These are phyloP conservation scores for Colletotrichum gigasporum DNA, from an alignment of 2,329 filamentous ascomycete genomes.

Conservation along the genomic window DNA sequence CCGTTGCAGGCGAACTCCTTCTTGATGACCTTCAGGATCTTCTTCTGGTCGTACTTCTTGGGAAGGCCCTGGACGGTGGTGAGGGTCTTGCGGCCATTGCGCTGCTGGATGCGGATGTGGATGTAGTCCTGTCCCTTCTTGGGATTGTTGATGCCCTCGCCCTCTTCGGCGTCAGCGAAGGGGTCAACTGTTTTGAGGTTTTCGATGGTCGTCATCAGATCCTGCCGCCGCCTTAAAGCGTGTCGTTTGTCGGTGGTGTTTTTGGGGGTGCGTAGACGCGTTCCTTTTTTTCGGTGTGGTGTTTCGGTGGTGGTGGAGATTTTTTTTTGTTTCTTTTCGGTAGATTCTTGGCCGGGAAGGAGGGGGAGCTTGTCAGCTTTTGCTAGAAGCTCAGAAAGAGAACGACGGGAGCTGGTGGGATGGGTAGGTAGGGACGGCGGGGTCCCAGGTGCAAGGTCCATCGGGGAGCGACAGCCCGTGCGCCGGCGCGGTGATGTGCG, in stretches of 20 bases:
- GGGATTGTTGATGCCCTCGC: slow-evolving; percentile 29
- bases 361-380: neutral
- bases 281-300: neutral
- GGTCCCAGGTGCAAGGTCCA: slow-evolving; percentile 20
- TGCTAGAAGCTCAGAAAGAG: slow-evolving; percentile 14
- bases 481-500: neutral
- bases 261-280: neutral
- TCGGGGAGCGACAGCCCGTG: slow-evolving; percentile 9
- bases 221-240: slow-evolving; percentile 15
- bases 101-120: slow-evolving; percentile 35
- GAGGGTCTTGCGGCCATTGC: slow-evolving; percentile 93
- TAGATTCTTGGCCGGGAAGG: slow-evolving; percentile 10
- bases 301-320: neutral
- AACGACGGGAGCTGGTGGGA: slow-evolving; percentile 23
- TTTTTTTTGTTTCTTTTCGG: neutral
- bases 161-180: slow-evolving; percentile 35
- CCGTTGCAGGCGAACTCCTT: slow-evolving; percentile 70
- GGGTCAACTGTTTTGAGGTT: slow-evolving; percentile 35
- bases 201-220: slow-evolving; percentile 36
- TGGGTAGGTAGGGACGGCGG: slow-evolving; percentile 25
- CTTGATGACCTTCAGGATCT: slow-evolving; percentile 99
- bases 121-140: slow-evolving; percentile 35
- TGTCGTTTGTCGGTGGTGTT: neutral
- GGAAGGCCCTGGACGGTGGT: slow-evolving; percentile 99
- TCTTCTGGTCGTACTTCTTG: slow-evolving; percentile 99